Evolutionary conservation across 2,329 filamentous ascomycete genomes (phyloP), one percentile per base, ranked within the genome.

Genomic region (Fusarium avenaceum): DNA sequence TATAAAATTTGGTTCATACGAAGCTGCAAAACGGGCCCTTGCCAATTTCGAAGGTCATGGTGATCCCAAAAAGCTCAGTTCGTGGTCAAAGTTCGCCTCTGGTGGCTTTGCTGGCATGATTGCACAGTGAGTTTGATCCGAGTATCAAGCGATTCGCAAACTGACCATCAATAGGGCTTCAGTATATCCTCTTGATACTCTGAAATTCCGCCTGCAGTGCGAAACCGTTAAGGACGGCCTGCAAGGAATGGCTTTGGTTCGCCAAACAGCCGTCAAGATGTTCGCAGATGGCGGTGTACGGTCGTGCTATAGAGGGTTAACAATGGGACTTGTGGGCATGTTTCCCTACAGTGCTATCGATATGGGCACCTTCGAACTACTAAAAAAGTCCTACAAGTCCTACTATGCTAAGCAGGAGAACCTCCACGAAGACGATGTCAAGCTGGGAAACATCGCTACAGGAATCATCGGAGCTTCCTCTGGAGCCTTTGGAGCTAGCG

Each of bases 311-410:
- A 93, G 95, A 54, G 96, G 96, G 40, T 86, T 99, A 33, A 94
- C 94, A 0, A 96, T 98, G 87, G 96, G 96, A 17, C 85, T 99
- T 6, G 82, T 97, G 50, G 96, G 96, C 77, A 97, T 98, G 89
- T 99, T 99, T 74, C 96, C 96, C 0, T 99, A 98, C 78, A 95
- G 94, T 42, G 96, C 96, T 49, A 96, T 99, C 76, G 96, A 99
- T 76, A 90, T 99, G 75, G 93, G 93, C 69, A 97, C 93, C 1
- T 99, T 98, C 75, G 96, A 99, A 80, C 89, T 96, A 63, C 86
- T 97, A 65, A 99, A 99, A 80, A 88, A 87, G 47, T 85, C 85
- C 9, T 89, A 96, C 67, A 87, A 91, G 33, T 81, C 81, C 6
- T 90, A 90, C 68, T 92, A 93, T 75, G 92, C 93, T 14, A 89